These are phyloP conservation scores for Solanum virginianum DNA, from an alignment of 257 asterid species.

Conservation along the genomic window DNA sequence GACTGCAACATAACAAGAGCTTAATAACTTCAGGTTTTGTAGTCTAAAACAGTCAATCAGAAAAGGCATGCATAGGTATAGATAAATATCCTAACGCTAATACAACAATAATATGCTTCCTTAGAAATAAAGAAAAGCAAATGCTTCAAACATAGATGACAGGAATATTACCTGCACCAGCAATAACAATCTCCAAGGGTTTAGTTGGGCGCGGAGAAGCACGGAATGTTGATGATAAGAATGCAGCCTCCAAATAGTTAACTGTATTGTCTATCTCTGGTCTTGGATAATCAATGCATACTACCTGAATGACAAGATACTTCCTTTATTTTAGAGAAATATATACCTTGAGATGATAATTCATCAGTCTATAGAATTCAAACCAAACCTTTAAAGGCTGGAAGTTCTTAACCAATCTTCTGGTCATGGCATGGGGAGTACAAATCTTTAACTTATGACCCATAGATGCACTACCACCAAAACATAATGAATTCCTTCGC, in stretches of 20 bases:
- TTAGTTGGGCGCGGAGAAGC: slow-evolving; percentile 59
- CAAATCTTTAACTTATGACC: slow-evolving; percentile 39
- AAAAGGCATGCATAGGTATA: background rate
- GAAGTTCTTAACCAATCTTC: slow-evolving; percentile 15
- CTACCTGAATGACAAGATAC: slow-evolving; percentile 42
- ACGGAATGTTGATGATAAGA: slow-evolving; percentile 54
- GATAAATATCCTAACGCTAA: background rate
- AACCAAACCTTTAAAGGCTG: slow-evolving; percentile 49
- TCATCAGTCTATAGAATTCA: slow-evolving; percentile 1
- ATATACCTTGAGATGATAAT: background rate
- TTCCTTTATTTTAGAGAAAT: background rate
- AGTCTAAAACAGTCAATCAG: background rate
- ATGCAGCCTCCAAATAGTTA: slow-evolving; percentile 85
- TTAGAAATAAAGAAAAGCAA: background rate
- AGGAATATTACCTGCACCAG: slow-evolving; percentile 73
- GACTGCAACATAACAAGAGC: background rate
- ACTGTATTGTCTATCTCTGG: slow-evolving; percentile 72
- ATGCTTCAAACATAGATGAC: background rate
- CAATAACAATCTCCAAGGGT: slow-evolving; percentile 76
- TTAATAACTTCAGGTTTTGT: background rate
- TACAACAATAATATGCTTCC: background rate
- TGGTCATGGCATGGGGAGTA: slow-evolving; percentile 7
- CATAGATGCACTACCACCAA: slow-evolving; percentile 46
- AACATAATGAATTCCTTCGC: slow-evolving; percentile 31
- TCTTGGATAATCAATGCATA: slow-evolving; percentile 83